Evolutionary conservation across 2,329 filamentous ascomycete species (phyloP), one percentile per base, ranked within the genome.

Genomic region (Aspergillus sergii): DNA sequence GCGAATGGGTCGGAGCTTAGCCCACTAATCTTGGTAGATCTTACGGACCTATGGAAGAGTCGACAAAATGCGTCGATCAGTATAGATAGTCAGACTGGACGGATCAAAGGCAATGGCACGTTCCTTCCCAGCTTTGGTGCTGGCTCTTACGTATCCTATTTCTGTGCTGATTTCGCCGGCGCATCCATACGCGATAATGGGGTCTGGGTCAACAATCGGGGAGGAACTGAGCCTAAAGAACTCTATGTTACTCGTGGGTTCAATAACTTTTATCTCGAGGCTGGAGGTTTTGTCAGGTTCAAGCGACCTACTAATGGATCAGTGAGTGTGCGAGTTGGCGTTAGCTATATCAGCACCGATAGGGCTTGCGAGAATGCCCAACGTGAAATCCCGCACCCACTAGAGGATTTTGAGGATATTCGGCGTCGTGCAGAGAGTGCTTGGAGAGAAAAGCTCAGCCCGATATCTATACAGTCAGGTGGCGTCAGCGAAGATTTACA

Each of bases 321-420:
- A 1, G 83, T 92, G 16, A 76, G 84, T 9, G 89, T 85, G 21
- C 84, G 90, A 48, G 87, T 91, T 10, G 89, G 89, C 0, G 75
- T 91, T 12, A 92, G 89, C 68, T 90, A 91, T 75, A 87, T 92
- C 72, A 90, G 87, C 72, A 77, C 79, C 2, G 81, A 84, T 1
- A 84, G 89, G 73, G 90, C 90, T 0, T 93, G 91, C 68, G 74
- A 80, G 1, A 89, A 88, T 71, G 90, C 88, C 0, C 88, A 91
- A 72, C 75, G 70, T 0, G 90, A 93, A 70, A 89, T 92, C 5
- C 85, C 89, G 26, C 28, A 23, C 16, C 55, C 60, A 11, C 48
- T 58, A 9, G 39, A 48, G 0, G 77, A 83, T 19, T 90, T 86
- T 57, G 89, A 80, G 78, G 30, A 74, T 12, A 48, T 62, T 21